These are phyloP conservation scores for Fragilariopsis cylindrus DNA, from an alignment of 108 stramenopile genomes.

Conservation along the genomic window DNA sequence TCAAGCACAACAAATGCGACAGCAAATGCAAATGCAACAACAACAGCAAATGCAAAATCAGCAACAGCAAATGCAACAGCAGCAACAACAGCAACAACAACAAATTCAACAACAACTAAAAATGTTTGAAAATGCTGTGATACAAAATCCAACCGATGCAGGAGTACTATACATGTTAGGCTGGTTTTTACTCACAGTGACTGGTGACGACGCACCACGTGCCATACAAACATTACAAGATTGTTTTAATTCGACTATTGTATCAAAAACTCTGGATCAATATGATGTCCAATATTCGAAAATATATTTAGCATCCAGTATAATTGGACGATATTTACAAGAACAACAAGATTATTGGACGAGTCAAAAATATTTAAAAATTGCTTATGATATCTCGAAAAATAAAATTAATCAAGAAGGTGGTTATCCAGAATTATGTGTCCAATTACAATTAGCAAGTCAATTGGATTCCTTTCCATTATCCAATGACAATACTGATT, in stretches of 20 bases:
- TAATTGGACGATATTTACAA: neutral
- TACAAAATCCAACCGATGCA: neutral
- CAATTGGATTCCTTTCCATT: neutral
- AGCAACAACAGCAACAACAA: neutral
- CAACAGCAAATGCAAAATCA: too few species aligned
- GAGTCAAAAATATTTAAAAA: neutral
- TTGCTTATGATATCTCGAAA: neutral
- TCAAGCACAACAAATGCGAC: too few species aligned
- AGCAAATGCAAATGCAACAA: too few species aligned
- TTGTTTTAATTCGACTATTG: neutral
- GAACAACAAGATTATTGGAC: neutral
- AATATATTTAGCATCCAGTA: neutral
- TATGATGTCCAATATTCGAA: neutral
- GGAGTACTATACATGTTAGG: neutral
- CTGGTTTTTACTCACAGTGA: neutral
- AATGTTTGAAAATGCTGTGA: neutral
- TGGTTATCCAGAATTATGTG: neutral
- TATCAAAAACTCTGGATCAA: neutral
- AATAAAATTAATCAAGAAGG: neutral
- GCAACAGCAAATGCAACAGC: neutral
- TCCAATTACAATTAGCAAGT: neutral
- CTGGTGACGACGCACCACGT: neutral
- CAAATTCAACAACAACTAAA: neutral
- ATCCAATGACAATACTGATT: neutral
- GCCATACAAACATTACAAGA: neutral